Conservation (phyloP, 78 protist genomes). For the Speleostelium caveatum region DNA sequence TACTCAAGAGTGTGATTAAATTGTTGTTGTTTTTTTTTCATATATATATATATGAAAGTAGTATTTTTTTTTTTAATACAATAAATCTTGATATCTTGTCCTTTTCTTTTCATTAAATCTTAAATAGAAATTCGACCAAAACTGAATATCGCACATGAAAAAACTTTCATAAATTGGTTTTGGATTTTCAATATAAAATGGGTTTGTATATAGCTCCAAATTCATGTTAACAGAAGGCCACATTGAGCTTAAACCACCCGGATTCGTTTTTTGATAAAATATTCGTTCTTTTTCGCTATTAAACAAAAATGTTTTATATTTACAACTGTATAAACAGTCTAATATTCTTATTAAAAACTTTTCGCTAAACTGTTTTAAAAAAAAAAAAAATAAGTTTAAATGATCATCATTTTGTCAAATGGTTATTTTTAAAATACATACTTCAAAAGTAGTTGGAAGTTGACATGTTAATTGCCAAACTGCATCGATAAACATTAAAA, state of each 20-base stretch:
- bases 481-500: slow-evolving; percentile 75
- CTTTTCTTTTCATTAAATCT: slow-evolving; percentile 41
- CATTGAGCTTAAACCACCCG: slow-evolving; percentile 10
- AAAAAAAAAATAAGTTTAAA: slow-evolving; percentile 74
- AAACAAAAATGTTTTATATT: slow-evolving; percentile 83
- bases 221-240: slow-evolving; percentile 25
- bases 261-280: not conserved
- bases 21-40: too few relatives aligned
- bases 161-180: slow-evolving; percentile 71
- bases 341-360: slow-evolving; percentile 72
- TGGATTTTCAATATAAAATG: slow-evolving; percentile 26
- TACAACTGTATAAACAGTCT: slow-evolving; percentile 76
- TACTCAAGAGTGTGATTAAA: too few relatives aligned
- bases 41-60: too few relatives aligned
- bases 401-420: slow-evolving; percentile 89
- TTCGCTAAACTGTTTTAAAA: slow-evolving; percentile 92
- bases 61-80: too few relatives aligned
- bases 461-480: slow-evolving; percentile 69
- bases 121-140: slow-evolving; percentile 62
- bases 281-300: slow-evolving; percentile 59
- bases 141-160: slow-evolving; percentile 51
- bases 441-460: slow-evolving; percentile 85
- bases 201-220: not conserved
- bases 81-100: slow-evolving; percentile 9
- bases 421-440: slow-evolving; percentile 18